These are phyloP conservation scores for Phoma sp. DNA, from an alignment of 2,329 filamentous ascomycete species.

Conservation along the genomic window DNA sequence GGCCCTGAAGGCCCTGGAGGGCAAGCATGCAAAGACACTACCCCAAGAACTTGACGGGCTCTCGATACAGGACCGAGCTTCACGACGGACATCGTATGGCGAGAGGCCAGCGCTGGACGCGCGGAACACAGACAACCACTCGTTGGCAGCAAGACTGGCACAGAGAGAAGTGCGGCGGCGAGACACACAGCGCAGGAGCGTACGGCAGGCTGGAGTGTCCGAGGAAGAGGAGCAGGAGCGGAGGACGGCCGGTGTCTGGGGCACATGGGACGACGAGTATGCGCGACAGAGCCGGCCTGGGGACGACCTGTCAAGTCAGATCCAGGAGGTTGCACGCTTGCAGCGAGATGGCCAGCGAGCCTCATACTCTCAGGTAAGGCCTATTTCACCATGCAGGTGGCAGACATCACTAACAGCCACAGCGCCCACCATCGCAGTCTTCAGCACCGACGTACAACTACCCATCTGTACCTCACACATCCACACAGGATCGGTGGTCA, in stretches of 20 bases:
- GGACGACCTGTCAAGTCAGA: slow-evolving; percentile 61
- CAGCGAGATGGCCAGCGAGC: slow-evolving; percentile 36
- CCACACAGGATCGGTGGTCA: slow-evolving; percentile 45
- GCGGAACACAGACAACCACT: slow-evolving; percentile 23
- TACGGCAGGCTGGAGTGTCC: slow-evolving; percentile 33
- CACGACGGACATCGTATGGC: slow-evolving; percentile 33
- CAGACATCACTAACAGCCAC: slow-evolving; percentile 19
- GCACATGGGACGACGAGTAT: slow-evolving; percentile 62
- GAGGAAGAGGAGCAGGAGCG: slow-evolving; percentile 49
- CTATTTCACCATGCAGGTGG: neutral
- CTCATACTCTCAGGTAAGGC: slow-evolving; percentile 35
- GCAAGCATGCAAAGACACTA: slow-evolving; percentile 18
- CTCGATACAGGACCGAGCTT: slow-evolving; percentile 18
- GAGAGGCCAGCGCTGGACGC: slow-evolving; percentile 14
- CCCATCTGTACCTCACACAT: slow-evolving; percentile 53
- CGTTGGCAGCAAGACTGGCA: slow-evolving; percentile 35
- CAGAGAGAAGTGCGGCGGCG: slow-evolving; percentile 31
- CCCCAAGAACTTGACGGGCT: slow-evolving; percentile 33
- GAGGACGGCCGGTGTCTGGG: slow-evolving; percentile 62
- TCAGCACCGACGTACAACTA: slow-evolving; percentile 51
- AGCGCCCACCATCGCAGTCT: slow-evolving; percentile 38
- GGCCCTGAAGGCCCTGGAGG: slow-evolving; percentile 37
- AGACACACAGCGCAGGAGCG: slow-evolving; percentile 41
- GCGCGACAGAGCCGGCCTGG: slow-evolving; percentile 54
- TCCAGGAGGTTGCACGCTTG: slow-evolving; percentile 58